Percentiles rank a stretch among this genome's conserved stretches.
Conservation (phyloP, 2,329 filamentous ascomycete species). For the Penicillium glabrum region DNA sequence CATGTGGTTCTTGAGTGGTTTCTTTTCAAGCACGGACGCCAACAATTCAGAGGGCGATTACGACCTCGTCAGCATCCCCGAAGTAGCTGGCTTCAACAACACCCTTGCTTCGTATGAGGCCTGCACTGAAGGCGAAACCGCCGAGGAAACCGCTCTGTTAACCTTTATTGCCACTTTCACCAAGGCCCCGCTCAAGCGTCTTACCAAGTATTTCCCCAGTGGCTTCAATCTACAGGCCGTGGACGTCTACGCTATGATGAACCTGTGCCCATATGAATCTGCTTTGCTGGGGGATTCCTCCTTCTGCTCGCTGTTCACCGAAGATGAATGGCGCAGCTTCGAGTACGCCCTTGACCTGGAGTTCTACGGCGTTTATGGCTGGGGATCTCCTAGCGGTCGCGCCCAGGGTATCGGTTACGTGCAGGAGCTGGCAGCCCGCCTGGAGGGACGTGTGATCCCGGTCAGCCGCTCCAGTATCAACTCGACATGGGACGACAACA, state of each 20-base stretch:
- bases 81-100: constrained; percentile 53
- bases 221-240: constrained; percentile 51
- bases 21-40: constrained; percentile 25
- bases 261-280: constrained; percentile 56
- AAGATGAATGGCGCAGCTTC: constrained; percentile 57
- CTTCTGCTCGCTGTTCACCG: constrained; percentile 57
- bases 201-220: constrained; percentile 49
- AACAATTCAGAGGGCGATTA: constrained; percentile 30
- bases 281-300: constrained; percentile 52
- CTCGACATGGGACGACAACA: constrained; percentile 49
- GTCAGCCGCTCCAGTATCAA: constrained; percentile 54
- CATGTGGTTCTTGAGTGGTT: constrained; percentile 42
- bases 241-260: constrained; percentile 54
- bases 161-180: constrained; percentile 40
- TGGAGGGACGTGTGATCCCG: constrained; percentile 49
- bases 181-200: constrained; percentile 43
- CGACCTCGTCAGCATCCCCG: constrained; percentile 53
- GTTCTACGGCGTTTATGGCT: constrained; percentile 49
- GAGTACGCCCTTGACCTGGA: constrained; percentile 55
- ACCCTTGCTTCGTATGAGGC: constrained; percentile 55
- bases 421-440: constrained; percentile 52
- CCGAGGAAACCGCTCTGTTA: constrained; percentile 40
- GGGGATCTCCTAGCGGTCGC: constrained; percentile 52
- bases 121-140: constrained; percentile 46
- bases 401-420: constrained; percentile 56